Evolutionary conservation across 2,329 filamentous ascomycete species (phyloP).

Genomic region (Curvularia sp.): DNA sequence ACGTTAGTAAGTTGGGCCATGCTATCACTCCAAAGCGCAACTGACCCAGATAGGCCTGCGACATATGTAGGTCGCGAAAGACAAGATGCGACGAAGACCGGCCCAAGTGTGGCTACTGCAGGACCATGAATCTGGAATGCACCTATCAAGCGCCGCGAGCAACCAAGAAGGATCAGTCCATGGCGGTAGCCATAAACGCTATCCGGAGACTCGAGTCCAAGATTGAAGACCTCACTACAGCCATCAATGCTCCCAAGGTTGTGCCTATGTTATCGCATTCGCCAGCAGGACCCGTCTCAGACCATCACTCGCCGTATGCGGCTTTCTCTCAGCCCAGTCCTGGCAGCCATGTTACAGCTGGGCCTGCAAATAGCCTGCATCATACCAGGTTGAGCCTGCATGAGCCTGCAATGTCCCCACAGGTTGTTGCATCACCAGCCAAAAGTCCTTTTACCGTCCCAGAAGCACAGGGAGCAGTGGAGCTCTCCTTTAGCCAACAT

Average conservation of each 20-base stretch:
- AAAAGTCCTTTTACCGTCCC: constrained; percentile 31
- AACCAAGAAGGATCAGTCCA: constrained; percentile 63
- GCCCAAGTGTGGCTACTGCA: constrained; percentile 61
- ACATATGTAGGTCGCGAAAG: constrained; percentile 62
- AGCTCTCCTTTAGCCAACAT: constrained; percentile 61
- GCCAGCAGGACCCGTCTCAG: constrained; percentile 24
- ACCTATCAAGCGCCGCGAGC: constrained; percentile 62
- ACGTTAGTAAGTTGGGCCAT: constrained; percentile 35
- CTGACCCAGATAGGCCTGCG: constrained; percentile 56
- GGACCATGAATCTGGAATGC: constrained; percentile 58
- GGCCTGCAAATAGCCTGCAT: constrained; percentile 18
- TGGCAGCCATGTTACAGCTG: constrained; percentile 18
- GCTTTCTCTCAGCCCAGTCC: constrained; percentile 43
- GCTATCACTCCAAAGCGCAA: neutral
- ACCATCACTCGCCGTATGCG: constrained; percentile 39
- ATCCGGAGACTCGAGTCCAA: constrained; percentile 62
- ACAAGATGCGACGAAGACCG: constrained; percentile 64
- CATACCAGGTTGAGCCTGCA: constrained; percentile 32
- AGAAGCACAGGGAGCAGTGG: constrained; percentile 36
- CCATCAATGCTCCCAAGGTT: constrained; percentile 36
- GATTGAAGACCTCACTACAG: constrained; percentile 57
- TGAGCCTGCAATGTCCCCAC: constrained; percentile 38
- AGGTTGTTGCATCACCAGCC: constrained; percentile 35
- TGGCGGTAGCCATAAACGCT: constrained; percentile 63
- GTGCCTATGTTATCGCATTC: constrained; percentile 15